Evolutionary conservation across 768 basidiomycete species (phyloP).

Genomic region (Collybia sp.): DNA sequence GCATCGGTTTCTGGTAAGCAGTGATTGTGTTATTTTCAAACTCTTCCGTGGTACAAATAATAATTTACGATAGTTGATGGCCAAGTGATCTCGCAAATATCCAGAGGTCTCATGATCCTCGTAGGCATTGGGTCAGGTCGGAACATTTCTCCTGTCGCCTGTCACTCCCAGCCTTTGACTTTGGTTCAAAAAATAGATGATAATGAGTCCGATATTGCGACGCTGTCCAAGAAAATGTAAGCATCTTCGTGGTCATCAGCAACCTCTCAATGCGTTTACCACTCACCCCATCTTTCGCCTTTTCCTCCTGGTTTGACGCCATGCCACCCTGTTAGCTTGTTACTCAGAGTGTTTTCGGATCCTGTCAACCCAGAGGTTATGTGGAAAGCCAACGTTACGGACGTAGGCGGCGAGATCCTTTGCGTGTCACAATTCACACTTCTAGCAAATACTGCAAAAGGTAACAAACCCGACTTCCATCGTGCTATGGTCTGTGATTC

Average conservation of each 20-base stretch:
- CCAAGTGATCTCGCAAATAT: slow-evolving; percentile 76
- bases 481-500: slow-evolving; percentile 70
- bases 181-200: slow-evolving; percentile 59
- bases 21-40: neutral
- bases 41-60: neutral
- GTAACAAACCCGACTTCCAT: slow-evolving; percentile 91
- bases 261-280: too few species aligned
- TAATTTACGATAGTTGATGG: slow-evolving; percentile 56
- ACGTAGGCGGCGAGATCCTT: slow-evolving; percentile 85
- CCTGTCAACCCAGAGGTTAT: slow-evolving; percentile 46
- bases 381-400: slow-evolving; percentile 89
- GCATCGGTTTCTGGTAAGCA: slow-evolving; percentile 78
- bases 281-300: slow-evolving; percentile 4
- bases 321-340: slow-evolving; percentile 43
- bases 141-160: slow-evolving; percentile 1
- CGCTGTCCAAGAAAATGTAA: slow-evolving; percentile 81
- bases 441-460: slow-evolving; percentile 81
- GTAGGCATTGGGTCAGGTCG: slow-evolving; percentile 85
- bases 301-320: slow-evolving; percentile 4
- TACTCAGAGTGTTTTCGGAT: slow-evolving; percentile 71
- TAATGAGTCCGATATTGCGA: slow-evolving; percentile 64
- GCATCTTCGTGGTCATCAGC: slow-evolving; percentile 7
- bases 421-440: slow-evolving; percentile 96
- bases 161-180: slow-evolving; percentile 6
- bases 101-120: slow-evolving; percentile 82